Base-by-base conservation (phyloP, 352 stramenopile genomes). In the Halophytophthora polymorphica region DNA sequence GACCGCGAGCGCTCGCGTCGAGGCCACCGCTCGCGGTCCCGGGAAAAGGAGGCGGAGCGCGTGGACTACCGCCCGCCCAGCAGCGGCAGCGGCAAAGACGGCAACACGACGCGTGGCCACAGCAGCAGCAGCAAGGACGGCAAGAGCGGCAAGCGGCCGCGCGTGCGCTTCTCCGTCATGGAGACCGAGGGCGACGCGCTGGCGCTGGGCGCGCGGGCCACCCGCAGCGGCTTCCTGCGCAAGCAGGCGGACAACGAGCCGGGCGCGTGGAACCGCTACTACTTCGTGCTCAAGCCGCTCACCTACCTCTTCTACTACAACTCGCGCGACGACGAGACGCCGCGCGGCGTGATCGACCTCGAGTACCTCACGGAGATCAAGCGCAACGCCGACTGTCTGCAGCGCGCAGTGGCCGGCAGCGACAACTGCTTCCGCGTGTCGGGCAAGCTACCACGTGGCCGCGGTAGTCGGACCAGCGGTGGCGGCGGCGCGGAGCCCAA, bases 281-380 rank as follows among this genome's bases (percentile, higher is more conserved):
- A 74, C 53, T 92, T 94, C 56, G 77, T 82, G 42, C 58, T 94
- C 47, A 79, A 83, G 38, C 76, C 81, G 3, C 56, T 78, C 12
- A 90, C 83, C 18, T 85, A 85, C 53, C 63, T 94, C n/a, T 88
- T 91, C 50, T 94, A 92, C 63, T 94, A 90, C 65, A 88, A 88
- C 46, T 64, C 69, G 13, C 57, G 66, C 15, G 67, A 71, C 1
- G 81, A 92, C 56, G 69, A 80, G 34, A 70, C 69, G 19, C 83
- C 83, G 40, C 69, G 82, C 34, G 83, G 81, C 1, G 73, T 92
- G 17, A 83, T 94, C 41, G 83, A 94, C 50, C 53, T 91, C 29
- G 79, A 90, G 67, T 94, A 87, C 47, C 54, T 92, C 21, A 70
- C 65, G 28, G 78, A 93, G 55, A 58, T 93, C 41, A 83, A 82